Evolutionary conservation across 352 stramenopile genomes (phyloP), one percentile per base, ranked within the genome.

Genomic region (Pythium aristosporum): DNA sequence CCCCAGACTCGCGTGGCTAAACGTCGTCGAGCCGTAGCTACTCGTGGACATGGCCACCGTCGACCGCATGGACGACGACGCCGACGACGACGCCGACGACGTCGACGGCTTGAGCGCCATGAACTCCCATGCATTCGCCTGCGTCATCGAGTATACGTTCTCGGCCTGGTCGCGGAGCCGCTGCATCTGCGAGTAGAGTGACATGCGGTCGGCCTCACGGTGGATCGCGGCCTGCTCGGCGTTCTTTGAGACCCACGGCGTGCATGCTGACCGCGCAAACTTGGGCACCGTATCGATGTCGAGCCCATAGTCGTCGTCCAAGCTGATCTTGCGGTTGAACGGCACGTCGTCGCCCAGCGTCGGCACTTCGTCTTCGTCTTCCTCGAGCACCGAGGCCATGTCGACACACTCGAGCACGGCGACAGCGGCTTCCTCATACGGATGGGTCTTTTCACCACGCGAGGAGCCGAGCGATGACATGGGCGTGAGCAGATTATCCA

Each of bases 151-250:
- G 55, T 65, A 68, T 12, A 44, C 51, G 49, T 51, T 61, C 43
- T 68, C 66, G 15, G 66, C 66, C 37, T 65, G 53, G 13, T 60
- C 54, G 9, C 52, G 66, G 23, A 72, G 55, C 21, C 50, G 48
- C 9, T 34, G 43, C 66, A 72, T 72, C 43, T 68, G 66, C 54
- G 60, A 49, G 37, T 59, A 72, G 11, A 72, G 54, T 39, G 66
- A 68, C 46, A 71, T 63, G 37, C 64, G 57, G 16, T 61, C 57
- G 6, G 49, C 42, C 25, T 64, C 56, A 21, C 43, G 54, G 47
- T 60, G 62, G 53, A 68, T 62, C 48, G 34, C 46, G 11, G 41
- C 42, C 49, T 64, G 63, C 15, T 49, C 48, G 15, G 47, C 63
- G 42, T 43, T 63, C 43, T 66, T 65, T 21, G 64, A 32, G 16